Evolutionary conservation across 805 yeast genomes (phyloP), one percentile per base, ranked within the genome.

Genomic region (Saccharomycopsis schoenii): DNA sequence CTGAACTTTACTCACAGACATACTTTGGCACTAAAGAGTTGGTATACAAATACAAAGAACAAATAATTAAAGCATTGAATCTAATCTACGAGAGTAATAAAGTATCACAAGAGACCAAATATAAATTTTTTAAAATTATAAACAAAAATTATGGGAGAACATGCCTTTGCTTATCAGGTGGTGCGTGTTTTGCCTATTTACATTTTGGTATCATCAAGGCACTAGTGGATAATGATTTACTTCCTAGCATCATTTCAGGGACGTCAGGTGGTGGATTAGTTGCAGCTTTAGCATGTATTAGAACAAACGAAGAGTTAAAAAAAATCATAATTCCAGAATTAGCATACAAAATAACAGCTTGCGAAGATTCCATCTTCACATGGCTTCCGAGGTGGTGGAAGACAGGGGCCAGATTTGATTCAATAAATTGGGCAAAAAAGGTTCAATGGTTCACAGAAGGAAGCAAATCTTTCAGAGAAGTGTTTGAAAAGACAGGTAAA

Each of bases 211-310:
- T 88, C 2, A 78, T 87, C 34, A 84, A 84, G 64, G 92, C 91
- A 0, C 71, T 88, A 47, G 71, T 87, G 4, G 91, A 88, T 62
- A 80, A 80, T 61, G 86, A 84, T 68, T 72, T 81, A 57, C 72
- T 88, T 58, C 96, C 96, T 1, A 76, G 77, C 4, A 85, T 88
- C 42, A 75, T 88, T 9, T 81, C 88, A 41, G 96, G 96, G 1
- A 88, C 94, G 0, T 83, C 89, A 0, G 93, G 94, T 1, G 96
- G 96, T 15, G 93, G 91, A 1, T 72, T 86, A 12, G 82, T 87
- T 14, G 92, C 94, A 0, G 88, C 91, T 0, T 70, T 88, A 47
- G 82, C 86, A 0, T 80, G 90, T 58, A 83, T 89, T 0, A 73
- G 92, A 60, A 84, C 89, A 0, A 80, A 86, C 66, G 84, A 82